Percentiles rank a stretch among this genome's conserved stretches.
phyloP scores from a whole-genome alignment of 2,329 filamentous ascomycete species.

The Fusarium ambrosium region DNA sequence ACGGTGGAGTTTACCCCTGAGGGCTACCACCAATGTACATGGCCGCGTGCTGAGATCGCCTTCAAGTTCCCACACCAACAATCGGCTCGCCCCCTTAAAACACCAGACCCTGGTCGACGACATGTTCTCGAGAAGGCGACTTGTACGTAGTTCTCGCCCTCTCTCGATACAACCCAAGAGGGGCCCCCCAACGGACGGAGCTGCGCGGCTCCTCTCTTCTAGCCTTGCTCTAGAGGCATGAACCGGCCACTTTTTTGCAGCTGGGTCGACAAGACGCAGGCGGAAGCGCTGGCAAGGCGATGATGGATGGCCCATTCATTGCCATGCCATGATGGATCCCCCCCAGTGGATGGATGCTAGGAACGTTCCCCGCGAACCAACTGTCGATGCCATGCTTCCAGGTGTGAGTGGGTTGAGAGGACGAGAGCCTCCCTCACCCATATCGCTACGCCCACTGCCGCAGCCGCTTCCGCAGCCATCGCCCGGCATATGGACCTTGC shows the following conservation, averaged over 20 bases:
- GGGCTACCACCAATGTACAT: not conserved
- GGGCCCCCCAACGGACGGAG: not conserved
- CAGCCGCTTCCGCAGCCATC: not conserved
- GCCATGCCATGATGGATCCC: not conserved
- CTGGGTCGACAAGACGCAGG: not conserved
- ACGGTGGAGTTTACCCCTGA: not conserved
- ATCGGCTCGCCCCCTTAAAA: slow-evolving; percentile 33
- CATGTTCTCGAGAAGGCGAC: slow-evolving; percentile 6
- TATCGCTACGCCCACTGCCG: slow-evolving; percentile 1
- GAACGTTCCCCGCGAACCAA: slow-evolving; percentile 26
- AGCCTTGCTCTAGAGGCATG: not conserved
- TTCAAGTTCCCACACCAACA: slow-evolving; percentile 8
- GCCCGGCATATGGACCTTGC: slow-evolving; percentile 5
- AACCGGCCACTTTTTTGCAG: not conserved
- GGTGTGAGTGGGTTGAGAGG: slow-evolving; percentile 8
- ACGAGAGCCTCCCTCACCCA: not conserved
- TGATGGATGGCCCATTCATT: not conserved
- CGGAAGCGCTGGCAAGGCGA: not conserved
- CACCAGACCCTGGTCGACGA: slow-evolving; percentile 12
- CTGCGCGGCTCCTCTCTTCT: slow-evolving; percentile 10
- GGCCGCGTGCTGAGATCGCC: slow-evolving; percentile 5
- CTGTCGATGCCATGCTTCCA: slow-evolving; percentile 19
- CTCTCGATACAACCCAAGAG: slow-evolving; percentile 25
- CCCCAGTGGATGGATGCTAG: slow-evolving; percentile 1
- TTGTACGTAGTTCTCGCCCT: not conserved